Evolutionary conservation across 1,139 yeast genomes (phyloP).

Genomic region (Dujonia santamariae): DNA sequence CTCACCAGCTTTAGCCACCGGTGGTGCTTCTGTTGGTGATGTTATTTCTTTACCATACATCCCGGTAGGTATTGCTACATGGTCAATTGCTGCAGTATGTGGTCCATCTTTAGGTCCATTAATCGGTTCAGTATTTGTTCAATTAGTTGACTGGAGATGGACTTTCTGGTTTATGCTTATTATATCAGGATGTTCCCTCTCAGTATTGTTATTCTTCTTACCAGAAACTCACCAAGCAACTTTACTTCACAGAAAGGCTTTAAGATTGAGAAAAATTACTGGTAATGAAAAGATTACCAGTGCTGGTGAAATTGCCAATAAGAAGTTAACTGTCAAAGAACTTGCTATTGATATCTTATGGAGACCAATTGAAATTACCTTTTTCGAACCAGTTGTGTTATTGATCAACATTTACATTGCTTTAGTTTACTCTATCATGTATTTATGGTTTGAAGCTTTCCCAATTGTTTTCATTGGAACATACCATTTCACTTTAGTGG

Average conservation of each 20-base stretch:
- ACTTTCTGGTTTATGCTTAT: conserved; percentile 38
- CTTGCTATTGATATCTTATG: conserved; percentile 41
- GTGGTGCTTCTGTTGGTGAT: conserved; percentile 33
- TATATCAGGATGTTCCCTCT: conserved; percentile 25
- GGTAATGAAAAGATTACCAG: conserved; percentile 30
- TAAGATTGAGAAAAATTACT: conserved; percentile 31
- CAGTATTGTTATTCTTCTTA: conserved; percentile 23
- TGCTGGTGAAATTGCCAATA: conserved; percentile 26
- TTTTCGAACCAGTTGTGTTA: conserved; percentile 45
- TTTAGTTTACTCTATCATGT: conserved; percentile 51
- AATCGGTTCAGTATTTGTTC: conserved; percentile 29
- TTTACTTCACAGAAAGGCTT: conserved; percentile 33
- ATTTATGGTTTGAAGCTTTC: conserved; percentile 60
- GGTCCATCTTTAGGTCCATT: conserved; percentile 40
- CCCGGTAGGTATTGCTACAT: conserved; percentile 31
- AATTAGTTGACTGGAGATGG: conserved; percentile 35
- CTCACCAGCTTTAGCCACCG: conserved; percentile 32
- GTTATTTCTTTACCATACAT: conserved; percentile 23
- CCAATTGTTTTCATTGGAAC: conserved; percentile 50
- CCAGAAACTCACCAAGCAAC: conserved; percentile 37
- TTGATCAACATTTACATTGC: conserved; percentile 49
- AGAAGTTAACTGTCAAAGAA: conserved; percentile 16
- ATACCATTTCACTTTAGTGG: conserved; percentile 47
- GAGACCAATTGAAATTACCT: conserved; percentile 44
- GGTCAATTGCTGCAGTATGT: conserved; percentile 34